phyloP scores from a whole-genome alignment of 2,329 filamentous ascomycete species.

The Pseudogymnoascus verrucosus region DNA sequence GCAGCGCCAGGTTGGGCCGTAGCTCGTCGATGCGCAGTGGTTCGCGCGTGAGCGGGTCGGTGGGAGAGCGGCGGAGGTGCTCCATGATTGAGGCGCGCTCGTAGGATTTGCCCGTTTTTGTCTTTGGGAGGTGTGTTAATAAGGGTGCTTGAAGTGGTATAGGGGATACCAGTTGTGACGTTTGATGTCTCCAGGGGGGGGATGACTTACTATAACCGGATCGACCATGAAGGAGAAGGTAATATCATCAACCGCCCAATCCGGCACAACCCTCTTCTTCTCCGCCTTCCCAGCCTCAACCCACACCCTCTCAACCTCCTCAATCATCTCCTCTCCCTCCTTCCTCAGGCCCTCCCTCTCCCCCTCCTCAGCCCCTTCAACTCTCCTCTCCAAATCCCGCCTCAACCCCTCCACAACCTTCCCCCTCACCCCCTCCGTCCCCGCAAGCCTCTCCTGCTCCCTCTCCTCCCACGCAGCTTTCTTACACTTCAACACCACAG shows the following conservation, averaged over 20 bases:
- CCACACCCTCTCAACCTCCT: conserved; percentile 35
- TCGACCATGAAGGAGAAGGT: conserved; percentile 68
- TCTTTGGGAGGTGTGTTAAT: conserved; percentile 35
- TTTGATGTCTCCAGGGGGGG: background rate
- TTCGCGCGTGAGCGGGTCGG: conserved; percentile 78
- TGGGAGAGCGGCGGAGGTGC: conserved; percentile 66
- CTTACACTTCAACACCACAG: too few relatives aligned
- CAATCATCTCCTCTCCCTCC: conserved; percentile 23
- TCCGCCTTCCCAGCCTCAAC: conserved; percentile 37
- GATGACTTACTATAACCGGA: conserved; percentile 38
- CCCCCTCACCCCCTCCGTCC: too few relatives aligned
- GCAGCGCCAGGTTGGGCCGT: conserved; percentile 72
- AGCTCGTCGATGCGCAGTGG: conserved; percentile 62
- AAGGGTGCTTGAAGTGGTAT: background rate
- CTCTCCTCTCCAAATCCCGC: conserved; percentile 37
- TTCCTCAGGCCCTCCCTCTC: conserved; percentile 41
- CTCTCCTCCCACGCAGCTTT: too few relatives aligned
- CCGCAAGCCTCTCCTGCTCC: too few relatives aligned
- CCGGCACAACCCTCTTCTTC: conserved; percentile 54
- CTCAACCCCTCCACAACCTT: conserved; percentile 36
- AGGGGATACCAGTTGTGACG: background rate
- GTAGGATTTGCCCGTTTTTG: conserved; percentile 82
- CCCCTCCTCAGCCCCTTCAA: conserved; percentile 40
- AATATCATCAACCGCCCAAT: conserved; percentile 71
- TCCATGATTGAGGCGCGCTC: conserved; percentile 80